Percentiles rank a stretch among this genome's conserved stretches.
Evolutionary conservation across 2,329 filamentous ascomycete species (phyloP).

Genomic region (Exserohilum turcica): DNA sequence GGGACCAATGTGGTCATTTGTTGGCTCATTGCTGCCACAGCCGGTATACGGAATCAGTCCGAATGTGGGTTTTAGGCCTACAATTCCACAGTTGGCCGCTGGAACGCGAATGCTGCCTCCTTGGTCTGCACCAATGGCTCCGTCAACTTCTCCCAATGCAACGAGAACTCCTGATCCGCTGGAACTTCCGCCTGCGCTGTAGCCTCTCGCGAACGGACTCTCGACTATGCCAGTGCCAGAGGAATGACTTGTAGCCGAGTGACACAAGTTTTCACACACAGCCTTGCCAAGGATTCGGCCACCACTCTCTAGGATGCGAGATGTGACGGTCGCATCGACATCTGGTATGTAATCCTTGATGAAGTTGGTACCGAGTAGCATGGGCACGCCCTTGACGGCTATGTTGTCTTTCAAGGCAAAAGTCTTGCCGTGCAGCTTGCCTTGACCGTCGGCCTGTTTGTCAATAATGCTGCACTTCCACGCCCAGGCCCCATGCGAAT

Average conservation of each 20-base stretch:
- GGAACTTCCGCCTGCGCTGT: conserved; percentile 58
- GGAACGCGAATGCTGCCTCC: conserved; percentile 56
- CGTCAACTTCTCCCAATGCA: conserved; percentile 51
- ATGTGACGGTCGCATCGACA: conserved; percentile 39
- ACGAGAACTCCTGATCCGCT: conserved; percentile 57
- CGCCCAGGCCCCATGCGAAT: conserved; percentile 52
- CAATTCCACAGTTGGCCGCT: conserved; percentile 45
- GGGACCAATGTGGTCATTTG: conserved; percentile 58
- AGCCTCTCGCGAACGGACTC: conserved; percentile 53
- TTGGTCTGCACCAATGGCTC: conserved; percentile 57
- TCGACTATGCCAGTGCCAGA: conserved; percentile 52
- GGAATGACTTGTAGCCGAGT: conserved; percentile 38
- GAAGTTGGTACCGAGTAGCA: conserved; percentile 39
- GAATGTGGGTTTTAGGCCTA: conserved; percentile 60
- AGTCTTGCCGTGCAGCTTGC: conserved; percentile 47
- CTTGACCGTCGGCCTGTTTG: conserved; percentile 20
- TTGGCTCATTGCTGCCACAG: conserved; percentile 55
- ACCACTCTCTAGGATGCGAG: conserved; percentile 37
- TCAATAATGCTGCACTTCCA: conserved; percentile 49
- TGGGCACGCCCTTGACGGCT: conserved; percentile 38
- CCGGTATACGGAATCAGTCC: conserved; percentile 60
- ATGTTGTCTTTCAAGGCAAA: conserved; percentile 43
- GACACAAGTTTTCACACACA: conserved; percentile 43
- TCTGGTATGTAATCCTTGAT: conserved; percentile 18
- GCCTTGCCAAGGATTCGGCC: conserved; percentile 37